Evolutionary conservation across 192 early-diverging fungal species (phyloP), one percentile per base, ranked within the genome.

Genomic region (Globomyces pollinis-pini): DNA sequence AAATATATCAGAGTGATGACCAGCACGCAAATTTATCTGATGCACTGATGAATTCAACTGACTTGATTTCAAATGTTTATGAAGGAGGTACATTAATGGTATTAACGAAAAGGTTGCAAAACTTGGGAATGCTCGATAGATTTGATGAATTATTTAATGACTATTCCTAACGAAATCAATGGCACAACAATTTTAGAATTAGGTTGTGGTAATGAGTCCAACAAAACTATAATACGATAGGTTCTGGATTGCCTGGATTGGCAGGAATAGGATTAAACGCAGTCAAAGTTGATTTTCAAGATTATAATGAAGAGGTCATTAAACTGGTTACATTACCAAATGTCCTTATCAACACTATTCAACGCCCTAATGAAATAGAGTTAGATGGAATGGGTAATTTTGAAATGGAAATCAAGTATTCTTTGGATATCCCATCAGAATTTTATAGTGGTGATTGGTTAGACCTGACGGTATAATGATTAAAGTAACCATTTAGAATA

Each of bases 121-220:
- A 98, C 95, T 0, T 98, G 95, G 95, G 95, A 98, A 63, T 94
- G 93, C 65, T 83, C 89, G 7, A 56, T 89, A 29, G 95, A 98
- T 73, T 69, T 98, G 47, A 79, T 93, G 16, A 65, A 78, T 42
- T 68, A 66, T 36, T 47, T 77, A 2, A 34, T 49, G 1, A 31
- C 29, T 23, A 39, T 57, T 11, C 18, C 56, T 18, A 42, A 42
- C 5, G 2, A 11, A 5, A 13, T 70, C 18, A 24, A 43, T 5
- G 59, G 64, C 5, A 63, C 62, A 41, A 50, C 56, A 30, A 60
- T 65, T 5, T 35, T 76, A 3, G 72, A 96, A 80, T 69, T 94
- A 53, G 94, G 94, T 8, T 95, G 92, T 64, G 94, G n/a, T n/a
- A n/a, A n/a, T n/a, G n/a, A n/a, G n/a, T n/a, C n/a, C n/a, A n/a